Percentiles rank a stretch among this genome's conserved stretches.
These are phyloP conservation scores for Physocladia obscura DNA, from an alignment of 192 early-diverging fungal species.

Conservation along the genomic window DNA sequence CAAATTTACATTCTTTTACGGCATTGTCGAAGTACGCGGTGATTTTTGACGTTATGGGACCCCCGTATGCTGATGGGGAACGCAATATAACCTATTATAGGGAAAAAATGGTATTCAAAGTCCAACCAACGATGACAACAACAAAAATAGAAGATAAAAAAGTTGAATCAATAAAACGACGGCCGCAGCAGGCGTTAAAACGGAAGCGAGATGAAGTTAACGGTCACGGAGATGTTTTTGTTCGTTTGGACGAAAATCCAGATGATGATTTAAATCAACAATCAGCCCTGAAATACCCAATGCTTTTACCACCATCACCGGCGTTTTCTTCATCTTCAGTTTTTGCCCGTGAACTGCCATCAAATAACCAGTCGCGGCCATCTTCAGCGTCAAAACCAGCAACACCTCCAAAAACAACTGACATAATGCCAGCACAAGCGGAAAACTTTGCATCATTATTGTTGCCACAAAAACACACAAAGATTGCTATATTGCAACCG, in stretches of 20 bases:
- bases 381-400: background rate
- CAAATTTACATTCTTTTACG: conserved; percentile 43
- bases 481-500: background rate
- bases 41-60: conserved; percentile 46
- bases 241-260: background rate
- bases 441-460: background rate
- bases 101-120: background rate
- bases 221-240: no score
- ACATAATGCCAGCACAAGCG: background rate
- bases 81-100: conserved; percentile 20
- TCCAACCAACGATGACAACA: background rate
- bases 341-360: background rate
- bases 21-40: conserved; percentile 41
- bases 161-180: background rate
- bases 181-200: no score
- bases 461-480: background rate
- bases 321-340: background rate
- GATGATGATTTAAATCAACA: background rate
- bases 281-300: background rate
- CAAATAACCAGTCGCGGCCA: background rate
- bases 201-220: background rate
- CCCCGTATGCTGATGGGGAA: conserved; percentile 7
- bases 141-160: background rate
- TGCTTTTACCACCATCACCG: background rate
- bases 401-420: background rate